phyloP scores from a whole-genome alignment of 345 rosid genomes.

The Diplotaxis tenuifolia region DNA sequence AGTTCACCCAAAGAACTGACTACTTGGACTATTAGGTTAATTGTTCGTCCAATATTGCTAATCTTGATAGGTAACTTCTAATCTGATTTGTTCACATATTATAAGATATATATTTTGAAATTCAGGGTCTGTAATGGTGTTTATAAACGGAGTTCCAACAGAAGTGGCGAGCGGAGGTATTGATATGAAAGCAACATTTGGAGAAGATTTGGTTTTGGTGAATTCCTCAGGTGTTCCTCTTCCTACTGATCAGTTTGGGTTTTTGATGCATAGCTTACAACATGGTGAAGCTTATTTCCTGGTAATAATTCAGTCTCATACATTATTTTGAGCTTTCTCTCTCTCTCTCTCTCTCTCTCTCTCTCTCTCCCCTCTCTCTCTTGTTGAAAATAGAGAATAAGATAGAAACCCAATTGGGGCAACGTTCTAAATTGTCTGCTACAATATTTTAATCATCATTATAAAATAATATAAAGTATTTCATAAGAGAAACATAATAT shows the following conservation, averaged over 20 bases:
- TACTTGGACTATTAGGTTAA: constrained; percentile 15
- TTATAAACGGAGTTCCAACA: constrained; percentile 80
- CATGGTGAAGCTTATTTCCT: constrained; percentile 95
- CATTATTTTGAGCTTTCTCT: background rate
- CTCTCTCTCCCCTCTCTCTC: constrained; percentile 3
- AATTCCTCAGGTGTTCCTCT: constrained; percentile 78
- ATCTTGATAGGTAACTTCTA: background rate
- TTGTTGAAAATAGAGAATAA: constrained; percentile 34
- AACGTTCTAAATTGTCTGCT: constrained; percentile 42
- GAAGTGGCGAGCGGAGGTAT: constrained; percentile 76
- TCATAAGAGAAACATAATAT: constrained; percentile 13
- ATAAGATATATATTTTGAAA: background rate
- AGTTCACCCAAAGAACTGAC: background rate
- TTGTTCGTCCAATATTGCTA: background rate
- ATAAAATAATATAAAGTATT: constrained; percentile 1
- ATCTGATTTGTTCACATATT: background rate
- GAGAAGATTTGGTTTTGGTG: constrained; percentile 64
- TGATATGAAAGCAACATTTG: constrained; percentile 74
- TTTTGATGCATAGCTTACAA: constrained; percentile 67
- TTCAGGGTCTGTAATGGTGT: constrained; percentile 66
- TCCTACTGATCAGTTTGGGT: constrained; percentile 76
- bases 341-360: background rate
- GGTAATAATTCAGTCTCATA: constrained; percentile 46
- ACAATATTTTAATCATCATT: constrained; percentile 1
- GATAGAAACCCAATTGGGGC: constrained; percentile 36